Evolutionary conservation across 164 flowering plant genomes (phyloP), one percentile per base, ranked within the genome.

Genomic region (Kalanchoe fedtschenkoi): DNA sequence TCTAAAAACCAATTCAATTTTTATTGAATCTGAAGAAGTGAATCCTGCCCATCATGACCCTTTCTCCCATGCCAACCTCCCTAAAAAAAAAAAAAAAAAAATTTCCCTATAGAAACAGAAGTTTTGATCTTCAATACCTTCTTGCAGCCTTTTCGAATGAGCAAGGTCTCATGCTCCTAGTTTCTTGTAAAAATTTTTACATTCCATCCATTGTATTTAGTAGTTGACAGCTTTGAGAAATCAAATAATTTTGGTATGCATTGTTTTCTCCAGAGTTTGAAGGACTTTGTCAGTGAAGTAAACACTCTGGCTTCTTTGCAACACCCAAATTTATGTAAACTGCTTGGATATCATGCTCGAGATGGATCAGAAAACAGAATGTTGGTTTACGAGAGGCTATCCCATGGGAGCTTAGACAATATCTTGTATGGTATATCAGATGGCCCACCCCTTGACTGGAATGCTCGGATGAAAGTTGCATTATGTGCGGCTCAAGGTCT

Each of bases 401-500:
- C 55, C 69, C 89, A 93, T 76, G 99, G 99, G 53, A 90, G 97
- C 80, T 77, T 93, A 69, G 99, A 90, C 71, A 75, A 80, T 19
- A 76, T 90, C 58, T 61, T 93, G 32, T 83, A 77, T 79, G 95
- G 92, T 28, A 78, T 88, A 74, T 80, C 89, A 30, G 97, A 88
- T 74, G 96, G 88, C 16, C 97, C 96, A 0, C 86, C 84, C 0
- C 73, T 90, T 55, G 97, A 93, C 75, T 93, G 99, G 99, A 79
- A 76, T 71, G 70, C 92, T 21, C 81, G 99, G 67, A 83, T 87
- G 85, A 90, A 87, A 72, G 83, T 90, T 66, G 92, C 97, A 41
- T 71, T 88, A 17, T 88, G 92, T 84, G 96, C 99, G 35, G 96
- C 99, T 14, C 91, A 90, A 64, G 99, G 99, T 65, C 92, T 93